Conservation (phyloP, 2,329 filamentous ascomycete species). For the Gnomoniopsis sp. region DNA sequence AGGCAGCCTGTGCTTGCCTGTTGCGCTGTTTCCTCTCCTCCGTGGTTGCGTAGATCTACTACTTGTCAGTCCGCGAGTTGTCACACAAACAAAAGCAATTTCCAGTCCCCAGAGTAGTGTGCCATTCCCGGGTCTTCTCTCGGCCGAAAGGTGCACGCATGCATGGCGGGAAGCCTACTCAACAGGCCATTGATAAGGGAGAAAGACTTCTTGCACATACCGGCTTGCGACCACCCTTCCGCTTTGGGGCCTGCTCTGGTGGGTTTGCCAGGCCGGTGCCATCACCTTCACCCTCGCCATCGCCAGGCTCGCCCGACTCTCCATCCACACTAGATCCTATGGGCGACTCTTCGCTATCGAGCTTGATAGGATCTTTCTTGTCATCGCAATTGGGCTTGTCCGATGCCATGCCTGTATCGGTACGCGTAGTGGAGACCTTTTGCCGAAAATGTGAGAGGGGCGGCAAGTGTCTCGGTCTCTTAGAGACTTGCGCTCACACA, state of each 20-base stretch:
- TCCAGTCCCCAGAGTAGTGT: not conserved
- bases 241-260: slow-evolving; percentile 72
- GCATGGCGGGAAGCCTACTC: not conserved
- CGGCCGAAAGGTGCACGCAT: not conserved
- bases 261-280: slow-evolving; percentile 23
- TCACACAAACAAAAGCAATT: not conserved
- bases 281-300: slow-evolving; percentile 29
- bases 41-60: slow-evolving; percentile 94
- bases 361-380: slow-evolving; percentile 53
- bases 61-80: slow-evolving; percentile 8
- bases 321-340: slow-evolving; percentile 56
- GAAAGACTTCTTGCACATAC: slow-evolving; percentile 49
- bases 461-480: slow-evolving; percentile 35
- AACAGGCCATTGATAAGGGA: slow-evolving; percentile 3
- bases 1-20: slow-evolving; percentile 93
- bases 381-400: slow-evolving; percentile 59
- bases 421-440: slow-evolving; percentile 27
- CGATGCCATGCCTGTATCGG: slow-evolving; percentile 54
- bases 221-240: slow-evolving; percentile 96
- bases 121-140: not conserved
- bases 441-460: slow-evolving; percentile 33
- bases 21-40: slow-evolving; percentile 98
- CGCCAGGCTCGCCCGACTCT: slow-evolving; percentile 30
- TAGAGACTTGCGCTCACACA: slow-evolving; percentile 12
- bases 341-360: slow-evolving; percentile 58